A percentile compares a stretch with the other conserved stretches of the same genome.
These are phyloP conservation scores for Xylaria sp. DNA, from an alignment of 2,329 filamentous ascomycete genomes.

Conservation along the genomic window DNA sequence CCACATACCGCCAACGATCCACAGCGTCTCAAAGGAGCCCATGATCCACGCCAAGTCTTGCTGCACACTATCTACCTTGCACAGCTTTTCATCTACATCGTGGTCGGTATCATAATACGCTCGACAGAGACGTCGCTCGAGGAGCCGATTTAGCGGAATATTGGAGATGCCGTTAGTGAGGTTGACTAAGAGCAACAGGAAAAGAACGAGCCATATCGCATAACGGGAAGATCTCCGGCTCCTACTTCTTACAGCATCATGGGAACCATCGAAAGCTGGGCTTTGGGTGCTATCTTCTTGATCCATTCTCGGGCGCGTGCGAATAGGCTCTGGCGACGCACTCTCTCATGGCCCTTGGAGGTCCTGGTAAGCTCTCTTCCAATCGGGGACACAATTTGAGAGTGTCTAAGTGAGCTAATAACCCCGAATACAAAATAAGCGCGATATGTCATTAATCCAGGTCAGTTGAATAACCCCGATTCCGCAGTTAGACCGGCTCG, in stretches of 20 bases:
- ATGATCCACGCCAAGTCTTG: conserved; percentile 63
- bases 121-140: conserved; percentile 61
- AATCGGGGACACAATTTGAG: not conserved
- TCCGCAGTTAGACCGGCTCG: no score
- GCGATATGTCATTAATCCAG: not conserved
- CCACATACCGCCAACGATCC: conserved; percentile 60
- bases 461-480: not conserved
- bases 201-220: conserved; percentile 50
- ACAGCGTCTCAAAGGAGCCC: conserved; percentile 61
- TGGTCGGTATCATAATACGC: conserved; percentile 60
- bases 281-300: conserved; percentile 23
- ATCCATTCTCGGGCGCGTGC: conserved; percentile 23
- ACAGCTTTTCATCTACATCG: conserved; percentile 61
- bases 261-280: conserved; percentile 5
- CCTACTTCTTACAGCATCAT: not conserved
- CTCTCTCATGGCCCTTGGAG: not conserved
- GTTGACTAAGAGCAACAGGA: conserved; percentile 59
- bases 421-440: not conserved
- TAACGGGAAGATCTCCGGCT: conserved; percentile 12
- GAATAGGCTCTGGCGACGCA: not conserved
- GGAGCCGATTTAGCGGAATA: conserved; percentile 59
- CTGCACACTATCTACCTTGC: conserved; percentile 65
- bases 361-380: not conserved
- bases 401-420: not conserved
- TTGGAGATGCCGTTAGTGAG: conserved; percentile 61